Percentiles rank a stretch among this genome's conserved stretches.
phyloP scores from a whole-genome alignment of 2,329 filamentous ascomycete genomes.

The Aspergillus sp. region DNA sequence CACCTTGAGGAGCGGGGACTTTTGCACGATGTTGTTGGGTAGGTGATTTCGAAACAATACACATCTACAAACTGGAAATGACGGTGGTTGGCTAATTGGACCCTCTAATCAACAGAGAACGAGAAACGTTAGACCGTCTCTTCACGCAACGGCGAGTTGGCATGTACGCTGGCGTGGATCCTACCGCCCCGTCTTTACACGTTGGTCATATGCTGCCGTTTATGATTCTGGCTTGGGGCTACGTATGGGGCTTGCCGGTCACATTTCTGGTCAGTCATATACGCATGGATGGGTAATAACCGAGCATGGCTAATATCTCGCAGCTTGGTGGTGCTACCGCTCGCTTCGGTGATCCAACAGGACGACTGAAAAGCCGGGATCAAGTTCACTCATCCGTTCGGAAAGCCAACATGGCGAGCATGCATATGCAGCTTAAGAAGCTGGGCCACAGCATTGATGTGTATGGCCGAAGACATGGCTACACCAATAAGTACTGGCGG shows the following conservation, averaged over 20 bases:
- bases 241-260: constrained; percentile 50
- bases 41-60: constrained; percentile 12
- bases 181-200: constrained; percentile 53
- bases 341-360: constrained; percentile 50
- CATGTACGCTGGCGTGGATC: constrained; percentile 52
- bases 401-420: constrained; percentile 50
- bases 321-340: constrained; percentile 52
- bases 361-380: constrained; percentile 44
- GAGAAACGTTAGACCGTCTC: constrained; percentile 45
- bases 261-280: constrained; percentile 45
- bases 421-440: constrained; percentile 55
- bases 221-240: constrained; percentile 53
- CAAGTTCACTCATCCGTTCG: constrained; percentile 39
- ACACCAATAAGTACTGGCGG: constrained; percentile 59
- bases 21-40: constrained; percentile 51
- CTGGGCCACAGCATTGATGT: constrained; percentile 73
- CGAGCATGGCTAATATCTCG: constrained; percentile 20
- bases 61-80: not conserved
- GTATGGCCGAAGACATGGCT: constrained; percentile 67
- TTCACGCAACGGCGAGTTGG: constrained; percentile 50
- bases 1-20: constrained; percentile 50
- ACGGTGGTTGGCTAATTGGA: constrained; percentile 13
- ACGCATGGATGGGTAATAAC: not conserved
- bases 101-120: constrained; percentile 33
- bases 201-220: constrained; percentile 54